Base-by-base conservation (phyloP, 2,329 filamentous ascomycete genomes). In the Talaromyces islandicus region DNA sequence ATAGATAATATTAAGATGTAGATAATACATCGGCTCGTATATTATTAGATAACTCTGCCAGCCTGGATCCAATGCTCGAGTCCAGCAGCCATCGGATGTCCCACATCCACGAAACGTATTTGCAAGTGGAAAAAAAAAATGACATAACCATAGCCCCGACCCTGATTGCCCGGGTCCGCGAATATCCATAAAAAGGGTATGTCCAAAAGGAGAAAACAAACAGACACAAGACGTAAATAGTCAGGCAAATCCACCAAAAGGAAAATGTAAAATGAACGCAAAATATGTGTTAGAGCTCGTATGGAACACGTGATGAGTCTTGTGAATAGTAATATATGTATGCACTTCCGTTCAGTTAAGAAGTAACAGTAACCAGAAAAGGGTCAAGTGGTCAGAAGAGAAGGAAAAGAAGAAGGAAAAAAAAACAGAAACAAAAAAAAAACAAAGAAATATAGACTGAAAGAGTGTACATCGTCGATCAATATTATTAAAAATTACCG, bases 401-500 rank as follows among this genome's bases (percentile, higher is more conserved):
- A n/a, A n/a, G n/a, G n/a, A n/a, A n/a, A n/a, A n/a, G n/a, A n/a
- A n/a, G n/a, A n/a, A n/a, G n/a, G n/a, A n/a, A n/a, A n/a, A n/a
- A n/a, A n/a, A n/a, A n/a, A n/a, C n/a, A n/a, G n/a, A n/a, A n/a
- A n/a, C n/a, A n/a, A n/a, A n/a, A n/a, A n/a, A n/a, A n/a, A n/a
- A n/a, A n/a, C n/a, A n/a, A n/a, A n/a, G n/a, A 43, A 35, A 7
- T 46, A 46, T 46, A 46, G 19, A n/a, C n/a, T n/a, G n/a, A 46
- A 24, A 21, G n/a, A 29, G 19, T 48, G 21, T 27, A 41, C 32
- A 57, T 25, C 43, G 25, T 17, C 14, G 51, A 41, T 58, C 57
- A 61, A 52, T 46, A 60, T 60, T 60, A 58, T 58, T 54, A 57
- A 57, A 38, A 50, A 52, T 57, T 57, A 58, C 27, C 29, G 38